Evolutionary conservation across 768 basidiomycete species (phyloP).

Genomic region (Amanita molliuscula): DNA sequence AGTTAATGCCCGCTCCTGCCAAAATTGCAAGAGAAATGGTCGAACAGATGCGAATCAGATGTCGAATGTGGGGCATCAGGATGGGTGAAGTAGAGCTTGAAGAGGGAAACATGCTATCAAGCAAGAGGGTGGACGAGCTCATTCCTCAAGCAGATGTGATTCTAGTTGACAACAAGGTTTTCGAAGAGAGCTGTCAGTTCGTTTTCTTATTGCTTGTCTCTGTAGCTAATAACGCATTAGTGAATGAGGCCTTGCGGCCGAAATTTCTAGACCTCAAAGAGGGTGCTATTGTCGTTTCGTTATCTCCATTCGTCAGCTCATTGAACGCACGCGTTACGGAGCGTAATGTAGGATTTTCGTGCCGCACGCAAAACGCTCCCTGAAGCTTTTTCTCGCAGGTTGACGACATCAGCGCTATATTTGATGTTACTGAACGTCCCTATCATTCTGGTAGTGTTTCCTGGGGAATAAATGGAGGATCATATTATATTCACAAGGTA

Average conservation of each 20-base stretch:
- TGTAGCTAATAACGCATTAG: constrained; percentile 23
- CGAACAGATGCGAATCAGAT: constrained; percentile 63
- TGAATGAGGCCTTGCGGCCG: constrained; percentile 80
- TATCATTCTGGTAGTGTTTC: constrained; percentile 73
- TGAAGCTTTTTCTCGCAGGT: constrained; percentile 28
- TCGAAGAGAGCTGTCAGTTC: constrained; percentile 58
- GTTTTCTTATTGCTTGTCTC: not conserved
- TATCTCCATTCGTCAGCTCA: constrained; percentile 76
- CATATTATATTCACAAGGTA: constrained; percentile 69
- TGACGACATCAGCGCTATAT: constrained; percentile 74
- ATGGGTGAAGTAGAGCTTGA: constrained; percentile 70
- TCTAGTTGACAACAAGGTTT: constrained; percentile 83
- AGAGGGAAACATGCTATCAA: constrained; percentile 79
- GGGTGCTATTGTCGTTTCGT: constrained; percentile 80
- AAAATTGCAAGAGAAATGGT: constrained; percentile 70
- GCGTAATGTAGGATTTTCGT: constrained; percentile 50
- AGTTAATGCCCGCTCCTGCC: constrained; percentile 70
- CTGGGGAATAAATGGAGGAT: constrained; percentile 65
- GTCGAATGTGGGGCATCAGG: constrained; percentile 84
- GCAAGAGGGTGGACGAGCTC: constrained; percentile 54
- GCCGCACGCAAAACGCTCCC: constrained; percentile 2
- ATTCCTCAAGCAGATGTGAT: constrained; percentile 84
- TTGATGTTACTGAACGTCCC: constrained; percentile 58
- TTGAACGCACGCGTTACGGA: constrained; percentile 69
- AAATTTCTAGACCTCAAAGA: constrained; percentile 94